phyloP scores from a whole-genome alignment of 768 basidiomycete species.

The Brasilioporus rufonigricans region DNA sequence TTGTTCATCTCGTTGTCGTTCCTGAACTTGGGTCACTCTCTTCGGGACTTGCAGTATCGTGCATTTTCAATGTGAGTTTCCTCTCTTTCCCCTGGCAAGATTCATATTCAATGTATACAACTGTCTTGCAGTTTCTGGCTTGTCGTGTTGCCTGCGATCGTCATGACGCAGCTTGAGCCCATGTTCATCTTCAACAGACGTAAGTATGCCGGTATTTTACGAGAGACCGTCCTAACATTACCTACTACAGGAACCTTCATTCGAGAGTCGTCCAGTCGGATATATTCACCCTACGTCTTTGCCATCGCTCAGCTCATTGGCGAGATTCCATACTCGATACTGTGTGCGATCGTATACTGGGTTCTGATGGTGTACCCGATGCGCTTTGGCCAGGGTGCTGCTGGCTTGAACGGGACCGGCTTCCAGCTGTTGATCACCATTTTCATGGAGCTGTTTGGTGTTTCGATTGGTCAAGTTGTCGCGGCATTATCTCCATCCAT shows the following conservation, averaged over 20 bases:
- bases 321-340: constrained; percentile 73
- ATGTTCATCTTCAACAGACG: constrained; percentile 74
- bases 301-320: constrained; percentile 78
- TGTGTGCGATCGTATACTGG: constrained; percentile 78
- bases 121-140: constrained; percentile 54
- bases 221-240: not conserved
- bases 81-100: not conserved
- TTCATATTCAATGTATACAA: not conserved
- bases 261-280: constrained; percentile 73
- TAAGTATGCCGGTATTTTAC: constrained; percentile 30
- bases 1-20: constrained; percentile 76
- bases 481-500: constrained; percentile 76
- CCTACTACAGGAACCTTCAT: constrained; percentile 36
- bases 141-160: constrained; percentile 64
- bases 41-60: constrained; percentile 73
- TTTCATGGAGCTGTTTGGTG: constrained; percentile 70
- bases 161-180: constrained; percentile 73
- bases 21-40: constrained; percentile 64
- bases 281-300: constrained; percentile 85
- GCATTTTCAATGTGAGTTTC: constrained; percentile 69
- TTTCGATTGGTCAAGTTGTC: constrained; percentile 71
- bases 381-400: constrained; percentile 60
- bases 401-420: constrained; percentile 61
- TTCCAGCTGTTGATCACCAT: constrained; percentile 70
- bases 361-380: constrained; percentile 70